Conservation (phyloP, 73 alveolate genomes). For the Tetrahymena elliotti region DNA sequence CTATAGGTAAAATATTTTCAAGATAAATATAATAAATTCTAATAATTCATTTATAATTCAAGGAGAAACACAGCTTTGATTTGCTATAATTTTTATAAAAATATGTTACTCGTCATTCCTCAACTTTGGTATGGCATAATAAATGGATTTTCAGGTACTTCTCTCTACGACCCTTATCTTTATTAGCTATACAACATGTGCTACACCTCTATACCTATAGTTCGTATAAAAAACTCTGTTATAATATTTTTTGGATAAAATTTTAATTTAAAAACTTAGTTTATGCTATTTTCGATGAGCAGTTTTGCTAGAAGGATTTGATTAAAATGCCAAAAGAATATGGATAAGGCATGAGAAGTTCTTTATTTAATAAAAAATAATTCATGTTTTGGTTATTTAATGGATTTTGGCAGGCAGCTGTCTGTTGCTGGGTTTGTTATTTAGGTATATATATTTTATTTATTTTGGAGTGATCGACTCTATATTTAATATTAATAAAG, state of each 20-base stretch:
- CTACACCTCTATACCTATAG: slow-evolving; percentile 80
- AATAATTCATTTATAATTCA: neutral
- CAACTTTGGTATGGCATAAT: slow-evolving; percentile 67
- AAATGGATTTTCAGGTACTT: slow-evolving; percentile 78
- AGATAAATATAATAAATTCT: neutral
- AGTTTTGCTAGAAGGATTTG: slow-evolving; percentile 29
- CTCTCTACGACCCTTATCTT: slow-evolving; percentile 80
- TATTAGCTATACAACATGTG: slow-evolving; percentile 84
- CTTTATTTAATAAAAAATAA: slow-evolving; percentile 5
- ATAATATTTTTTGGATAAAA: too few species aligned
- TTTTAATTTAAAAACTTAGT: slow-evolving; percentile 11
- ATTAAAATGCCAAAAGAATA: slow-evolving; percentile 5
- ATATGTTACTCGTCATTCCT: slow-evolving; percentile 75
- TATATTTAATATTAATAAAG: neutral
- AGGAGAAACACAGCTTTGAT: slow-evolving; percentile 79
- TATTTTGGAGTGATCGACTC: neutral
- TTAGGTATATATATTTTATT: neutral
- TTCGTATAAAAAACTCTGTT: neutral
- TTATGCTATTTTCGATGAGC: slow-evolving; percentile 87
- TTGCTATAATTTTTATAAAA: slow-evolving; percentile 80
- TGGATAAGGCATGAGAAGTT: slow-evolving; percentile 8
- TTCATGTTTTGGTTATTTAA: slow-evolving; percentile 10
- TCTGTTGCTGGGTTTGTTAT: slow-evolving; percentile 3
- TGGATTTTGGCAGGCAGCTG: slow-evolving; percentile 43
- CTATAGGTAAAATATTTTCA: slow-evolving; percentile 70